Evolutionary conservation across 2,329 filamentous ascomycete genomes (phyloP).

Genomic region (Colletotrichum sublineola): DNA sequence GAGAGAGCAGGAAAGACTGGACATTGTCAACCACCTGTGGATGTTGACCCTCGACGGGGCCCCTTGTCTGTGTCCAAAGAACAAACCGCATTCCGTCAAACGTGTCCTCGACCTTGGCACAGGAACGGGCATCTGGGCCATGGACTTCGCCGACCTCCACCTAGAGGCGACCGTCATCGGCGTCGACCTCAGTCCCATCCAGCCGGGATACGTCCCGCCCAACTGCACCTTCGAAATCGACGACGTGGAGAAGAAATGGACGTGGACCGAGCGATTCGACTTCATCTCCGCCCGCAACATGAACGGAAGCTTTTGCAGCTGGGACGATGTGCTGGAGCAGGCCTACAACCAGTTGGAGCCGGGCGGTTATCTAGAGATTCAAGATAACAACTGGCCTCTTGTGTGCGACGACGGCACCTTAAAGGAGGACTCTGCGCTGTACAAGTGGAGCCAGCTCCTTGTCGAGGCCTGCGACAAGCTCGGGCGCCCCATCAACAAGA

Average conservation of each 20-base stretch:
- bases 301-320: conserved; percentile 47
- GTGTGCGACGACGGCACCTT: conserved; percentile 51
- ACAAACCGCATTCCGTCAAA: conserved; percentile 36
- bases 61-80: conserved; percentile 48
- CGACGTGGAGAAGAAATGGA: conserved; percentile 49
- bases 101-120: conserved; percentile 43
- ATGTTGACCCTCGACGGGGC: conserved; percentile 50
- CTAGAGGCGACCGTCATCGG: conserved; percentile 43
- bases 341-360: conserved; percentile 36
- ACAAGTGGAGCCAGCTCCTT: conserved; percentile 15
- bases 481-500: conserved; percentile 9
- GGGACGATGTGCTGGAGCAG: conserved; percentile 42
- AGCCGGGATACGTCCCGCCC: conserved; percentile 50
- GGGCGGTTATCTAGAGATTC: conserved; percentile 36
- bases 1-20: conserved; percentile 43
- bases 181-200: conserved; percentile 53
- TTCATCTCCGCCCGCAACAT: conserved; percentile 53
- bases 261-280: conserved; percentile 48
- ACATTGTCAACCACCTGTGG: conserved; percentile 55
- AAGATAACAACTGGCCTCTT: conserved; percentile 45
- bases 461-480: conserved; percentile 11
- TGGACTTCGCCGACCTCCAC: conserved; percentile 33
- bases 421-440: conserved; percentile 45
- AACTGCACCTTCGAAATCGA: conserved; percentile 51
- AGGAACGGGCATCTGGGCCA: conserved; percentile 38